Conservation (phyloP, 1,139 yeast species). For the Wickerhamomyces sp. region DNA sequence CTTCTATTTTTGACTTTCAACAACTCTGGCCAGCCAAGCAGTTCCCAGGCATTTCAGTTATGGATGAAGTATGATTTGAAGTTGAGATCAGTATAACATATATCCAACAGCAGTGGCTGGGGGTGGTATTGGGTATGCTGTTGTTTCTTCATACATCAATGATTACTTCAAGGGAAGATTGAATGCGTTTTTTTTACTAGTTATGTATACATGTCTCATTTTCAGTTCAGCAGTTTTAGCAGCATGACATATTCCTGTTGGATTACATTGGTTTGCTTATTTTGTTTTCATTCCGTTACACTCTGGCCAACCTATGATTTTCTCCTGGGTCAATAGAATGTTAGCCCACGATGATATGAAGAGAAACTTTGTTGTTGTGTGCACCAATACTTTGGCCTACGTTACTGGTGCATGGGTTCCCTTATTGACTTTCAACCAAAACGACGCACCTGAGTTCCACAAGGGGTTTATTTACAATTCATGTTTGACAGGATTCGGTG, state of each 20-base stretch:
- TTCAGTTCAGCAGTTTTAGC: conserved; percentile 12
- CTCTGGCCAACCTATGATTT: conserved; percentile 3
- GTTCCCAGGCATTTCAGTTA: conserved; percentile 14
- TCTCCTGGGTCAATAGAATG: conserved; percentile 3
- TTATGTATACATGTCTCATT: conserved; percentile 10
- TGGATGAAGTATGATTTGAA: conserved; percentile 15
- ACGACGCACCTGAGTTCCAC: background rate
- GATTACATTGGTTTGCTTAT: conserved; percentile 20
- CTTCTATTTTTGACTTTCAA: conserved; percentile 11
- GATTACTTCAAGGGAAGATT: conserved; percentile 11
- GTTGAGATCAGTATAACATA: conserved; percentile 13
- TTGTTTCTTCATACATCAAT: conserved; percentile 8
- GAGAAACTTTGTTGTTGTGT: conserved; percentile 4
- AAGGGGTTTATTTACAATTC: conserved; percentile 1
- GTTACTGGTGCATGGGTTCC: conserved; percentile 4
- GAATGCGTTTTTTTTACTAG: conserved; percentile 3
- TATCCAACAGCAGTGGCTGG: conserved; percentile 19
- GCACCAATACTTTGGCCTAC: conserved; percentile 2
- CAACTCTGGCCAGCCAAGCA: conserved; percentile 12
- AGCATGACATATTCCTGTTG: conserved; percentile 15
- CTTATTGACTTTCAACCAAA: conserved; percentile 1
- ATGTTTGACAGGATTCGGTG: background rate
- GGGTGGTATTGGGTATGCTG: conserved; percentile 15
- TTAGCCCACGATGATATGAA: conserved; percentile 4
- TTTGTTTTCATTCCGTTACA: conserved; percentile 12